A percentile compares a stretch with the other conserved stretches of the same genome.
Conservation (phyloP, 1,139 yeast species). For the Suhomyces terraborum region DNA sequence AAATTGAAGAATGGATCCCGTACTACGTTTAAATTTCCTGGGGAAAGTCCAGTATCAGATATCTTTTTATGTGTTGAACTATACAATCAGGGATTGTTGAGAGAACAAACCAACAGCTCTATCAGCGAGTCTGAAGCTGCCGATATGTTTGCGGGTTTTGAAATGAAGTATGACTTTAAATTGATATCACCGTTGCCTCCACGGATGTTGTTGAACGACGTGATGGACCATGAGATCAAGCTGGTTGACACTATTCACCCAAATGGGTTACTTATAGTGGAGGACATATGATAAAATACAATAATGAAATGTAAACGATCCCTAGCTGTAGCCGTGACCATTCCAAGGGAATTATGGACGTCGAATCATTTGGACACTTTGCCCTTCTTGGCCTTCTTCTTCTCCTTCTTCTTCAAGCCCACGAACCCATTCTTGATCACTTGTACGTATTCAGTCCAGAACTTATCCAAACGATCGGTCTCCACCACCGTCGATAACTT, state of each 20-base stretch:
- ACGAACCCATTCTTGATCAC: conserved; percentile 61
- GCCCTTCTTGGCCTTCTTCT: conserved; percentile 55
- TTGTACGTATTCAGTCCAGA: conserved; percentile 70
- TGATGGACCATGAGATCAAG: conserved; percentile 23
- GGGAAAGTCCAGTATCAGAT: conserved; percentile 51
- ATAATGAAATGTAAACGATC: too few species aligned
- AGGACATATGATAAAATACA: conserved; percentile 18
- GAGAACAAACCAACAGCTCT: conserved; percentile 21
- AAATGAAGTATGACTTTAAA: conserved; percentile 34
- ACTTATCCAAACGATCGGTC: conserved; percentile 55
- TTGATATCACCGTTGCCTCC: conserved; percentile 47
- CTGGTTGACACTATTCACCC: conserved; percentile 42
- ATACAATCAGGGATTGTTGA: conserved; percentile 33
- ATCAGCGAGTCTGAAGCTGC: conserved; percentile 25
- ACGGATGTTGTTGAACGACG: conserved; percentile 32
- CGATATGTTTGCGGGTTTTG: conserved; percentile 25
- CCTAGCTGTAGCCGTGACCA: too few species aligned
- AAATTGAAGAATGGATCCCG: conserved; percentile 55
- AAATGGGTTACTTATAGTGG: conserved; percentile 46
- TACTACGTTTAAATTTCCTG: conserved; percentile 49
- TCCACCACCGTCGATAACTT: conserved; percentile 69
- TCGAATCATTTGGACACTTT: conserved; percentile 27
- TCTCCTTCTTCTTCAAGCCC: conserved; percentile 65
- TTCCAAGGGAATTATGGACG: too few species aligned
- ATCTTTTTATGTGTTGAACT: conserved; percentile 61